A percentile compares a stretch with the other conserved stretches of the same genome.
phyloP scores from a whole-genome alignment of 2,329 filamentous ascomycete genomes.

The Aureobasidium melanogenum region DNA sequence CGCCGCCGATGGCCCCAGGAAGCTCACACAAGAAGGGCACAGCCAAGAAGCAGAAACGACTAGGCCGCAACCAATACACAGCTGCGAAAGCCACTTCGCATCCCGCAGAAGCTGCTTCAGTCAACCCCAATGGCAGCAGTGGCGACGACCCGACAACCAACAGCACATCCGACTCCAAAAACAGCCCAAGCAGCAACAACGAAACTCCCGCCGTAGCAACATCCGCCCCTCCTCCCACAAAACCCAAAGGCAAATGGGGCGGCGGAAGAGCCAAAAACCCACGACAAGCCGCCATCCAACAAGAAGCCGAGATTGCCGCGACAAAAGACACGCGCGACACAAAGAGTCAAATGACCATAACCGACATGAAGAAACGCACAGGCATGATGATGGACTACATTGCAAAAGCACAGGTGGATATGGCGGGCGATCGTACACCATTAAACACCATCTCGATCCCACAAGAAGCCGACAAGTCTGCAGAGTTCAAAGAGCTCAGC shows the following conservation, averaged over 20 bases:
- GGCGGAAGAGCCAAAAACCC: slow-evolving; percentile 15
- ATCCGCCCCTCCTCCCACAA: slow-evolving; percentile 20
- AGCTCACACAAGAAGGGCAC: slow-evolving; percentile 53
- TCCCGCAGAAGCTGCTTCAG: slow-evolving; percentile 18
- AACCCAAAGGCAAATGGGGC: slow-evolving; percentile 22
- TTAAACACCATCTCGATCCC: slow-evolving; percentile 17
- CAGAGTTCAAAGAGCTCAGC: slow-evolving; percentile 68
- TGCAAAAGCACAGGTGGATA: slow-evolving; percentile 75
- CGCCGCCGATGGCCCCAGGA: slow-evolving; percentile 32
- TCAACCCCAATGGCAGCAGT: slow-evolving; percentile 21
- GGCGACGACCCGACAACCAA: slow-evolving; percentile 20
- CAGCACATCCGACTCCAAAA: slow-evolving; percentile 22
- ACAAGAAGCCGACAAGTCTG: slow-evolving; percentile 39
- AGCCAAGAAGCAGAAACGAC: slow-evolving; percentile 50
- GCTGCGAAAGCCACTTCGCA: slow-evolving; percentile 43
- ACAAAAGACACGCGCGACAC: slow-evolving; percentile 14
- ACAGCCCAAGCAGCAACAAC: slow-evolving; percentile 27
- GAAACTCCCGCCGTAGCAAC: slow-evolving; percentile 26
- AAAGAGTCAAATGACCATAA: slow-evolving; percentile 18
- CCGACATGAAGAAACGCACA: slow-evolving; percentile 51
- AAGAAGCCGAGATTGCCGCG: slow-evolving; percentile 18
- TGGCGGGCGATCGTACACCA: slow-evolving; percentile 53
- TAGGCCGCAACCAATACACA: slow-evolving; percentile 74
- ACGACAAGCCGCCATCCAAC: slow-evolving; percentile 22
- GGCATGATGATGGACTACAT: slow-evolving; percentile 85